Evolutionary conservation across 257 asterid genomes (phyloP).

Genomic region (Euphrasia confusa): DNA sequence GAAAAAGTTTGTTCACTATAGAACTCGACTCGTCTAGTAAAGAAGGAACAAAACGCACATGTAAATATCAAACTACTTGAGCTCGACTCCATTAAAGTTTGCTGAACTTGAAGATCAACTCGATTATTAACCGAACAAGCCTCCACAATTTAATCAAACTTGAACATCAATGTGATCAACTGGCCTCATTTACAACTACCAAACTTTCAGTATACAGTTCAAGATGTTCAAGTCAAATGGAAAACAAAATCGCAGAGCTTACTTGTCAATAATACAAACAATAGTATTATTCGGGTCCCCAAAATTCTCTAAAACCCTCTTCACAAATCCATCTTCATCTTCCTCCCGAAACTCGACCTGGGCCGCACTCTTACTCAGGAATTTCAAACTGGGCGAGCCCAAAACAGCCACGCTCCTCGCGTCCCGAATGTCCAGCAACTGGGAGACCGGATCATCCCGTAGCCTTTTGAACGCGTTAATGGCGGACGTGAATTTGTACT

Average conservation of each 20-base stretch:
- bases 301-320: constrained; percentile 49
- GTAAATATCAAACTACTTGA: too few relatives aligned
- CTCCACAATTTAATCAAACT: too few relatives aligned
- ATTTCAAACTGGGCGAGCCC: constrained; percentile 71
- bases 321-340: constrained; percentile 66
- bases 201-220: too few relatives aligned
- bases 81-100: too few relatives aligned
- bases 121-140: too few relatives aligned
- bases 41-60: too few relatives aligned
- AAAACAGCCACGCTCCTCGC: constrained; percentile 52
- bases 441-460: constrained; percentile 59
- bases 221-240: constrained; percentile 7
- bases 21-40: too few relatives aligned
- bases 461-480: constrained; percentile 81
- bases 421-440: constrained; percentile 80
- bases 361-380: constrained; percentile 51
- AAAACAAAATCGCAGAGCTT: constrained; percentile 33
- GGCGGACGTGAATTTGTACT: constrained; percentile 70
- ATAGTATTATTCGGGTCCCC: constrained; percentile 54
- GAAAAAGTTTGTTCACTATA: too few relatives aligned
- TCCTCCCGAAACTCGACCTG: constrained; percentile 75
- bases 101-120: too few relatives aligned
- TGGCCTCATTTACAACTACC: too few relatives aligned
- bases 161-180: too few relatives aligned
- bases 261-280: constrained; percentile 84